Evolutionary conservation across 2,329 filamentous ascomycete species (phyloP).

Genomic region (Fusarium fracticaudum): DNA sequence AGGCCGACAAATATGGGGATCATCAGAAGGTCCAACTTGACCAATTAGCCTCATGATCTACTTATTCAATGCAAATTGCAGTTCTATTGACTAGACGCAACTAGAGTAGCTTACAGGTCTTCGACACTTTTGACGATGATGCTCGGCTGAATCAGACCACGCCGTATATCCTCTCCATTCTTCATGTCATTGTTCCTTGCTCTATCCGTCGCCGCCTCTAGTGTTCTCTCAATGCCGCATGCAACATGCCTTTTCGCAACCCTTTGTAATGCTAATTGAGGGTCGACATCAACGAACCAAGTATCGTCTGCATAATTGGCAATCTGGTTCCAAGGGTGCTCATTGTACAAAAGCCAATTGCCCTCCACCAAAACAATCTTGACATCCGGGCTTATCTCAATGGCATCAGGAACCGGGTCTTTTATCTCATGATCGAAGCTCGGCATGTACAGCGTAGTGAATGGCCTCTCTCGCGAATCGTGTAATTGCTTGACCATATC

Average conservation of each 20-base stretch:
- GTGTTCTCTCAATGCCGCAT: not conserved
- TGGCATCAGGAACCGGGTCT: not conserved
- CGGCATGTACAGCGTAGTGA: not conserved
- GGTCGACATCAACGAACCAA: not conserved
- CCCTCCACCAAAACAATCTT: not conserved
- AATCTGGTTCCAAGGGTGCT: not conserved
- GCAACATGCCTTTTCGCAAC: not conserved
- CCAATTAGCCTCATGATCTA: not conserved
- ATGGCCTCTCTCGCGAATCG: not conserved
- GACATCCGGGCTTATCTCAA: not conserved
- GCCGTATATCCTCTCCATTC: not conserved
- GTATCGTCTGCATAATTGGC: not conserved
- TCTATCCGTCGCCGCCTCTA: not conserved
- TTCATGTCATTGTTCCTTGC: not conserved
- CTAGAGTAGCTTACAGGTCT: not conserved
- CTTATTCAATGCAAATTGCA: rapidly evolving
- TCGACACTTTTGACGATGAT: not conserved
- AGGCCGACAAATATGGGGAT: not conserved
- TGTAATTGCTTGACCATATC: not conserved
- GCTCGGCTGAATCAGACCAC: not conserved
- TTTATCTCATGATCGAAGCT: not conserved
- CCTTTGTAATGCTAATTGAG: not conserved
- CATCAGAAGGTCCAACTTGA: not conserved
- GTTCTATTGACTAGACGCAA: not conserved
- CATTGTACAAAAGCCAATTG: not conserved